These are phyloP conservation scores for Leucosporidium creatinivorum DNA, from an alignment of 768 basidiomycete species.

Conservation along the genomic window DNA sequence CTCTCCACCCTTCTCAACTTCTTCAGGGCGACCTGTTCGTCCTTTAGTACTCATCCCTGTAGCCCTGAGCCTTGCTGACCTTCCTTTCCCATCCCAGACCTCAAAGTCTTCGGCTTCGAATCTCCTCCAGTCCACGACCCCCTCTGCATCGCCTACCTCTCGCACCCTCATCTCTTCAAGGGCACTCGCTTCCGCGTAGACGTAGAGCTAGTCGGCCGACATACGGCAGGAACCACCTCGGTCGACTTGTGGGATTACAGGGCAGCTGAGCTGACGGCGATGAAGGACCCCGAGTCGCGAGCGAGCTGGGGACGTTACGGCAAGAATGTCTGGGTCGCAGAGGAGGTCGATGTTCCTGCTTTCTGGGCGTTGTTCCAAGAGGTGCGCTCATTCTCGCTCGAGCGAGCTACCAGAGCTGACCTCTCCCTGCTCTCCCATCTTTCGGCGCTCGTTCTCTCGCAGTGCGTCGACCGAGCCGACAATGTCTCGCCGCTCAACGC, in stretches of 20 bases:
- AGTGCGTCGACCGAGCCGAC: conserved; percentile 47
- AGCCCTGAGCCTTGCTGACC: neutral
- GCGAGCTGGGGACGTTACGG: conserved; percentile 59
- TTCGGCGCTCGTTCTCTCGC: conserved; percentile 45
- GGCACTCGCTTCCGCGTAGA: conserved; percentile 67
- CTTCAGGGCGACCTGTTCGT: conserved; percentile 52
- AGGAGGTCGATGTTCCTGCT: conserved; percentile 55
- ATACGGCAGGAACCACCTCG: conserved; percentile 67
- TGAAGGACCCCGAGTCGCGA: conserved; percentile 35
- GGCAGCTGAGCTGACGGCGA: conserved; percentile 47
- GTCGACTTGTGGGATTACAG: conserved; percentile 68
- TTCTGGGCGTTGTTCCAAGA: conserved; percentile 30
- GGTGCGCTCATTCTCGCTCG: neutral
- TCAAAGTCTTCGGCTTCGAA: conserved; percentile 69
- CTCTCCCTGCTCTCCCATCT: conserved; percentile 4
- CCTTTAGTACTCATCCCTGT: neutral
- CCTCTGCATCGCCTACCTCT: conserved; percentile 69
- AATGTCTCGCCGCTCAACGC: conserved; percentile 25
- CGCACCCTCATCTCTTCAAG: conserved; percentile 59
- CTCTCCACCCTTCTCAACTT: conserved; percentile 66
- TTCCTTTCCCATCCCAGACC: conserved; percentile 46
- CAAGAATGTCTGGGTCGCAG: conserved; percentile 68
- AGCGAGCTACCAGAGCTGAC: neutral
- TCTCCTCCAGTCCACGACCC: conserved; percentile 86
- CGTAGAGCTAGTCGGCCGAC: conserved; percentile 60